Evolutionary conservation across 768 basidiomycete species (phyloP).

Genomic region (Termitomyces sp.): DNA sequence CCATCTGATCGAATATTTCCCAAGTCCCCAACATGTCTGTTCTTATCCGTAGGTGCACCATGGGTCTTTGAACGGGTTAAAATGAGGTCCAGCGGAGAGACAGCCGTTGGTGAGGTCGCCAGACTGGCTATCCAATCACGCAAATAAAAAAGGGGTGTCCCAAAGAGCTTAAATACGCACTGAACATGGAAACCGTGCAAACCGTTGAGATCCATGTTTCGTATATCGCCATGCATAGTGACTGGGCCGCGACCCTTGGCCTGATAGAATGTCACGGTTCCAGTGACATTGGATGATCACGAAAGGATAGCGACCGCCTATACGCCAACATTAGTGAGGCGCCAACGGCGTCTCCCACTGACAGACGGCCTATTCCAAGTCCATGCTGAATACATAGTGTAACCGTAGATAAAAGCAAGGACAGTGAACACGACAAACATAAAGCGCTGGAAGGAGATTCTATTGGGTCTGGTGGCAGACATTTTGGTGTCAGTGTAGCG

Average conservation of each 20-base stretch:
- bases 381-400: slow-evolving; percentile 7
- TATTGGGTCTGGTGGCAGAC: not conserved
- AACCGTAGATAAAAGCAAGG: slow-evolving; percentile 5
- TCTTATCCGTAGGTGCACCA: slow-evolving; percentile 51
- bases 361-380: not conserved
- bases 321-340: not conserved
- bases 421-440: slow-evolving; percentile 2
- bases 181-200: slow-evolving; percentile 80
- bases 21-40: slow-evolving; percentile 71
- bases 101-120: slow-evolving; percentile 72
- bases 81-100: slow-evolving; percentile 68
- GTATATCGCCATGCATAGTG: slow-evolving; percentile 58
- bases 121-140: slow-evolving; percentile 23
- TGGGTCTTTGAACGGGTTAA: slow-evolving; percentile 71
- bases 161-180: slow-evolving; percentile 35
- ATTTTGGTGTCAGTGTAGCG: not conserved
- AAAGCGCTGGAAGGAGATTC: not conserved
- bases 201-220: slow-evolving; percentile 53
- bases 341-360: not conserved
- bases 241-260: slow-evolving; percentile 44
- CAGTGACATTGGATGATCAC: slow-evolving; percentile 56
- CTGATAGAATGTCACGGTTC: slow-evolving; percentile 68
- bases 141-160: not conserved
- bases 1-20: slow-evolving; percentile 69
- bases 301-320: slow-evolving; percentile 50